Percentiles rank a stretch among this genome's conserved stretches.
phyloP scores from a whole-genome alignment of 257 asterid species.

The Solanum rostratum region DNA sequence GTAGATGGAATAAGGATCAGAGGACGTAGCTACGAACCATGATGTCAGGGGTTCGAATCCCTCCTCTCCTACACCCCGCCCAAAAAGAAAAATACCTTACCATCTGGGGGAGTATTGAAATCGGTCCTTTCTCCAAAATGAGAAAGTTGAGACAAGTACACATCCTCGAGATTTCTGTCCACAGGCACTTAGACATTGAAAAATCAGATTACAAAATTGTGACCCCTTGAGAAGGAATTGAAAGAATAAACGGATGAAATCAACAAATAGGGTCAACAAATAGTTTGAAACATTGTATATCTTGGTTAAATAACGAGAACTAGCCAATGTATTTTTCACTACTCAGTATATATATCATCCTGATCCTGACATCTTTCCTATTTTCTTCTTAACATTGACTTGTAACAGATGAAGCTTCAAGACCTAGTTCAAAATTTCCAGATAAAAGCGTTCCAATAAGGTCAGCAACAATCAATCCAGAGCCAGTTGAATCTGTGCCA shows the following conservation, averaged over 20 bases:
- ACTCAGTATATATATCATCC: too few relatives aligned
- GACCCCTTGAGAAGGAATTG: too few relatives aligned
- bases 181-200: neutral
- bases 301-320: neutral
- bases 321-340: neutral
- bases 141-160: too few relatives aligned
- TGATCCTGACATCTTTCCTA: neutral
- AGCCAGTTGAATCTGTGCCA: conserved; percentile 14
- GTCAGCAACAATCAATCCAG: conserved; percentile 22
- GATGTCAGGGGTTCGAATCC: neutral
- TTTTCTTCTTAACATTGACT: neutral
- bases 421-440: conserved; percentile 18
- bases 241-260: neutral
- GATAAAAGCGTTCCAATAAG: conserved; percentile 17
- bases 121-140: neutral
- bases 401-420: conserved; percentile 37
- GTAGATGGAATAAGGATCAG: neutral
- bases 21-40: neutral
- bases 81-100: neutral
- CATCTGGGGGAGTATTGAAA: neutral
- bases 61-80: neutral
- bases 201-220: neutral
- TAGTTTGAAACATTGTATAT: neutral
- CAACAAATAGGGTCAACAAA: neutral
- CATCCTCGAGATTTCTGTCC: neutral